Evolutionary conservation across 495 filamentous ascomycete genomes (phyloP).

Genomic region (Aspergillus sclerotioniger): DNA sequence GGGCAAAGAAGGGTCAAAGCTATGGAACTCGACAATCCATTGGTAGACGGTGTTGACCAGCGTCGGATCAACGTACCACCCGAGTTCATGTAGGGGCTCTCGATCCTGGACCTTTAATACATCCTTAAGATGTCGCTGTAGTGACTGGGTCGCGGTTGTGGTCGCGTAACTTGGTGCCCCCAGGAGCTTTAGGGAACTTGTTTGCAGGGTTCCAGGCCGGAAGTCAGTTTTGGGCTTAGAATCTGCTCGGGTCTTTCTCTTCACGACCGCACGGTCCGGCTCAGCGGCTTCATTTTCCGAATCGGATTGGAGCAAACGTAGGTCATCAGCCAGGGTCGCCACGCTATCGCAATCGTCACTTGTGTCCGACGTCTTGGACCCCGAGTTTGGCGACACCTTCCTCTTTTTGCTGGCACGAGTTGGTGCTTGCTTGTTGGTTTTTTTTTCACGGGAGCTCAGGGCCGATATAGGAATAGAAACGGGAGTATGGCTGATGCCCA

Average conservation of each 20-base stretch:
- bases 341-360: slow-evolving; percentile 13
- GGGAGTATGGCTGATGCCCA: slow-evolving; percentile 28
- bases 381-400: neutral
- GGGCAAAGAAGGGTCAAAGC: slow-evolving; percentile 67
- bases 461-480: slow-evolving; percentile 54
- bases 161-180: slow-evolving; percentile 69
- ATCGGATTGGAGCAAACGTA: slow-evolving; percentile 3
- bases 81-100: slow-evolving; percentile 65
- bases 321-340: slow-evolving; percentile 17
- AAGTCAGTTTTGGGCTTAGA: slow-evolving; percentile 55
- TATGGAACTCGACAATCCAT: slow-evolving; percentile 91
- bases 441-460: slow-evolving; percentile 23
- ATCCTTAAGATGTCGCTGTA: slow-evolving; percentile 60
- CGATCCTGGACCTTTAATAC: slow-evolving; percentile 63
- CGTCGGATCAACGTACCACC: slow-evolving; percentile 75
- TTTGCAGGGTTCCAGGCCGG: slow-evolving; percentile 59
- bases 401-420: neutral
- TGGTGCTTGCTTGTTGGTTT: slow-evolving; percentile 22
- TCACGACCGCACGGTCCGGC: neutral
- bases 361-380: neutral
- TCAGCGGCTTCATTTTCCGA: neutral
- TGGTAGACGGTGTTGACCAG: slow-evolving; percentile 74
- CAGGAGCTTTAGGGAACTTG: slow-evolving; percentile 55
- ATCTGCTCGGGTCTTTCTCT: neutral
- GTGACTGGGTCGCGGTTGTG: slow-evolving; percentile 54